phyloP scores from a whole-genome alignment of 371 early-diverging fungal species.

The Mucor piriformis region DNA sequence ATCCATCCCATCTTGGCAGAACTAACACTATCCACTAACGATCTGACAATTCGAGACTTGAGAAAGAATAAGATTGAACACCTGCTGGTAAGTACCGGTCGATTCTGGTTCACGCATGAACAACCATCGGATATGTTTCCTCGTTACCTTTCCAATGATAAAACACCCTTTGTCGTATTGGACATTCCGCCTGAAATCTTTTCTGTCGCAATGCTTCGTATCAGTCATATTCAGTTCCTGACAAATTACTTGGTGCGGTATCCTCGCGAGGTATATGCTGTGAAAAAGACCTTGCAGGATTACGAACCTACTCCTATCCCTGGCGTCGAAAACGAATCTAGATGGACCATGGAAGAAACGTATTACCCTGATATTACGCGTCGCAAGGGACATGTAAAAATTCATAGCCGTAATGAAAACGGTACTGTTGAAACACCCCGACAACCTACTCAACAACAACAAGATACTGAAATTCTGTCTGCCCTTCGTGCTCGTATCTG shows the following conservation, averaged over 20 bases:
- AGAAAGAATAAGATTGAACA: conserved; percentile 68
- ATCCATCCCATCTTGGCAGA: conserved; percentile 61
- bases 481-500: conserved; percentile 62
- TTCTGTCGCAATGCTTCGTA: conserved; percentile 57
- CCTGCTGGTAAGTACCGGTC: conserved; percentile 56
- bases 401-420: neutral
- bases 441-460: conserved; percentile 27
- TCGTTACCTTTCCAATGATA: conserved; percentile 26
- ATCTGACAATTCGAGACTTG: conserved; percentile 61
- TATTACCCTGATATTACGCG: conserved; percentile 35
- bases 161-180: conserved; percentile 38
- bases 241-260: conserved; percentile 61
- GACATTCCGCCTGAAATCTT: conserved; percentile 60
- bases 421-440: neutral
- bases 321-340: neutral
- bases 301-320: conserved; percentile 44
- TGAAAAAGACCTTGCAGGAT: conserved; percentile 55
- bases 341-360: conserved; percentile 10
- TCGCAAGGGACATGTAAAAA: neutral
- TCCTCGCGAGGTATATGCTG: conserved; percentile 59
- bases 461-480: conserved; percentile 40
- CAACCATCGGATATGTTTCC: conserved; percentile 62
- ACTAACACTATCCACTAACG: conserved; percentile 60
- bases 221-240: conserved; percentile 66
- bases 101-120: conserved; percentile 65